These are phyloP conservation scores for Colletotrichum salicis DNA, from an alignment of 2,329 filamentous ascomycete species.

Conservation along the genomic window DNA sequence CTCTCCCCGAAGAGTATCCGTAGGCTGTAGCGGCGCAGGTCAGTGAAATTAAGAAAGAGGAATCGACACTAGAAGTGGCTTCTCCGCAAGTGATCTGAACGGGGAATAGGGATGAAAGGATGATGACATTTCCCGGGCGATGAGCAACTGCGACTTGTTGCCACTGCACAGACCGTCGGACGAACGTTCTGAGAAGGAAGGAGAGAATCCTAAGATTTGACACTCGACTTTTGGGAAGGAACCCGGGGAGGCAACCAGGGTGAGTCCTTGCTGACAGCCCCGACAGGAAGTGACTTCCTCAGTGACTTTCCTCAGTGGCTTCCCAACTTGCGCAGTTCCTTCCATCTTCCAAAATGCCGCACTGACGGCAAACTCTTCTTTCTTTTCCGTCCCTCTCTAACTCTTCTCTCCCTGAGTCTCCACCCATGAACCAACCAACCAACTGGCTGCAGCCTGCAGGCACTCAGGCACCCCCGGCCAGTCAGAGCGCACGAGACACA, in stretches of 20 bases:
- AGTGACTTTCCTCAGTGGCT: neutral
- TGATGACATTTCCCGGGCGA: constrained; percentile 22
- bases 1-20: neutral
- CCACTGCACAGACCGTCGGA: constrained; percentile 13
- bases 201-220: constrained; percentile 6
- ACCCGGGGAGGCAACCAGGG: neutral
- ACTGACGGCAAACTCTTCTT: constrained; percentile 2
- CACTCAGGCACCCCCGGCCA: neutral
- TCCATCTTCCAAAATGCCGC: constrained; percentile 15
- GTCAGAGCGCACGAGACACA: neutral
- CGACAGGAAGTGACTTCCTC: neutral
- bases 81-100: constrained; percentile 26
- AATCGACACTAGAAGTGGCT: constrained; percentile 21
- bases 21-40: neutral
- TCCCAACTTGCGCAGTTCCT: neutral
- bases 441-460: neutral
- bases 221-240: constrained; percentile 6
- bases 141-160: neutral
- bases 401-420: neutral
- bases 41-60: neutral
- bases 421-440: neutral
- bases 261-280: neutral
- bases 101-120: constrained; percentile 14
- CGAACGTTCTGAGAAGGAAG: constrained; percentile 26
- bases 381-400: neutral